phyloP scores from a whole-genome alignment of 768 basidiomycete species.

The Cyathus striatus region DNA sequence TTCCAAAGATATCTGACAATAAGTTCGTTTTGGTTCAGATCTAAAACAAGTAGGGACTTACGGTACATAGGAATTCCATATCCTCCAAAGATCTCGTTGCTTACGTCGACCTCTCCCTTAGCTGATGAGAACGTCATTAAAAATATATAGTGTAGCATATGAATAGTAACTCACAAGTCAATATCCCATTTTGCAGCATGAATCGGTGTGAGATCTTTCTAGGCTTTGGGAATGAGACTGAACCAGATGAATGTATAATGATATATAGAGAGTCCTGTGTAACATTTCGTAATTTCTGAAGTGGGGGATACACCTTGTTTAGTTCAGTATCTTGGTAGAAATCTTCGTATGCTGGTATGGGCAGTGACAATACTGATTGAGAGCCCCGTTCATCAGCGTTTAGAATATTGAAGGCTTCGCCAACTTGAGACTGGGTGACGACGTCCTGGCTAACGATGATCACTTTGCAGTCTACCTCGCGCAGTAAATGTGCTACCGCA shows the following conservation, averaged over 20 bases:
- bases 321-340: not conserved
- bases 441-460: not conserved
- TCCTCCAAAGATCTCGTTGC: not conserved
- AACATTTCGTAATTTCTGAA: not conserved
- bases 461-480: not conserved
- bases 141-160: not conserved
- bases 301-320: not conserved
- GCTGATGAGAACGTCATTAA: not conserved
- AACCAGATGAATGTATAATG: slow-evolving; percentile 1
- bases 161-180: not conserved
- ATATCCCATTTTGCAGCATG: not conserved
- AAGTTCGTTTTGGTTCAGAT: not conserved
- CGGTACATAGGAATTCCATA: not conserved
- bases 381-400: not conserved
- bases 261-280: not conserved
- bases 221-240: not conserved
- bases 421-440: not conserved
- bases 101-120: not conserved
- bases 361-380: not conserved
- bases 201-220: not conserved
- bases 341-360: not conserved
- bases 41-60: not conserved
- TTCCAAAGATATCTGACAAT: not conserved
- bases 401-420: not conserved
- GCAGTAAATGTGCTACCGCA: slow-evolving; percentile 1